A percentile compares a stretch with the other conserved stretches of the same genome.
These are phyloP conservation scores for Przewalskia tangutica DNA, from an alignment of 257 asterid genomes.

Conservation along the genomic window DNA sequence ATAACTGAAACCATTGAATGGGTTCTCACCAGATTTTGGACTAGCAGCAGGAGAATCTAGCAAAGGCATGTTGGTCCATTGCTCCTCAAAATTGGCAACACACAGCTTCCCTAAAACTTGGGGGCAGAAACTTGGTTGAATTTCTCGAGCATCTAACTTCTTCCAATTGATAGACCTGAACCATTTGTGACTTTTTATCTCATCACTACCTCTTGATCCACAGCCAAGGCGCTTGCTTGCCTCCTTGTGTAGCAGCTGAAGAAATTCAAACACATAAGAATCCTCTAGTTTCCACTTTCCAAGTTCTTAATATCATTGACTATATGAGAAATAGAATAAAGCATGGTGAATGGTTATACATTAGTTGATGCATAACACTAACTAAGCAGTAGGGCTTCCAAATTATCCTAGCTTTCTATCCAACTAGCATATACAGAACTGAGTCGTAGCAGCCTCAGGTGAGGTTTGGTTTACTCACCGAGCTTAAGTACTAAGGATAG, in stretches of 20 bases:
- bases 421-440: background rate
- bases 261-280: conserved; percentile 3
- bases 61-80: conserved; percentile 60
- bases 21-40: conserved; percentile 47
- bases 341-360: background rate
- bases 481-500: no score
- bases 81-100: conserved; percentile 60
- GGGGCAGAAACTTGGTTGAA: conserved; percentile 65
- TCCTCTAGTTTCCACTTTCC: background rate
- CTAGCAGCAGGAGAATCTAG: conserved; percentile 58
- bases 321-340: background rate
- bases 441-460: background rate
- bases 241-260: conserved; percentile 65
- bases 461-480: background rate
- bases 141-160: conserved; percentile 53
- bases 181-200: conserved; percentile 64
- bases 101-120: conserved; percentile 58
- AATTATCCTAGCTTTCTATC: background rate
- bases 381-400: background rate
- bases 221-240: conserved; percentile 49
- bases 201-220: conserved; percentile 42
- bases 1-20: conserved; percentile 57
- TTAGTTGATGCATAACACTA: background rate
- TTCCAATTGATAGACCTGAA: conserved; percentile 64
- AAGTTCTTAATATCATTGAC: background rate